Evolutionary conservation across 257 asterid species (phyloP).

Genomic region (Capsicum chinense): DNA sequence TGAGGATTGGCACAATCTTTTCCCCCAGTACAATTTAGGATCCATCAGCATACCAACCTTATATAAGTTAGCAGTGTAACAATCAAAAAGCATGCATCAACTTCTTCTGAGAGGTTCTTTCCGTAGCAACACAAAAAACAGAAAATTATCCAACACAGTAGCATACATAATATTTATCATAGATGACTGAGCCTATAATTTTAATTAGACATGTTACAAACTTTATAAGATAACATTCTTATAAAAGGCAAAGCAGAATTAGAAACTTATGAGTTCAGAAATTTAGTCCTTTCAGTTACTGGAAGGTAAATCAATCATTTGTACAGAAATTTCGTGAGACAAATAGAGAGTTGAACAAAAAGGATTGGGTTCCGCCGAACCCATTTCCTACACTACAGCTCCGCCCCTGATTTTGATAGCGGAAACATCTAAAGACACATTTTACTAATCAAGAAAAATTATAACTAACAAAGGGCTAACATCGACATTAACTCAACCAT

Average conservation of each 20-base stretch:
- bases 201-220: not conserved
- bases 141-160: not conserved
- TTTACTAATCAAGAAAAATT: not conserved
- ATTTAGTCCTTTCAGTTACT: not conserved
- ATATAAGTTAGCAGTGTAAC: not conserved
- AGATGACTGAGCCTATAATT: conserved; percentile 1
- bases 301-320: not conserved
- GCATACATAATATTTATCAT: not conserved
- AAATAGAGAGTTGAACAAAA: not conserved
- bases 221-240: not conserved
- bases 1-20: not conserved
- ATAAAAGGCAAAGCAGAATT: not conserved
- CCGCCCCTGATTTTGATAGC: not conserved
- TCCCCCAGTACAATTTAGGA: not conserved
- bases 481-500: not conserved
- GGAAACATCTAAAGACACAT: not conserved
- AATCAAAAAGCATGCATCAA: not conserved
- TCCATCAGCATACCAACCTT: not conserved
- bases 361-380: not conserved
- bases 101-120: not conserved
- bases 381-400: not conserved
- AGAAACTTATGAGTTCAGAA: not conserved
- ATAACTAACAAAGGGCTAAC: not conserved
- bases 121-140: conserved; percentile 10
- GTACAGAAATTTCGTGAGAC: not conserved